A percentile compares a stretch with the other conserved stretches of the same genome.
Conservation (phyloP, 805 yeast genomes). For the Komagataella pastoris region DNA sequence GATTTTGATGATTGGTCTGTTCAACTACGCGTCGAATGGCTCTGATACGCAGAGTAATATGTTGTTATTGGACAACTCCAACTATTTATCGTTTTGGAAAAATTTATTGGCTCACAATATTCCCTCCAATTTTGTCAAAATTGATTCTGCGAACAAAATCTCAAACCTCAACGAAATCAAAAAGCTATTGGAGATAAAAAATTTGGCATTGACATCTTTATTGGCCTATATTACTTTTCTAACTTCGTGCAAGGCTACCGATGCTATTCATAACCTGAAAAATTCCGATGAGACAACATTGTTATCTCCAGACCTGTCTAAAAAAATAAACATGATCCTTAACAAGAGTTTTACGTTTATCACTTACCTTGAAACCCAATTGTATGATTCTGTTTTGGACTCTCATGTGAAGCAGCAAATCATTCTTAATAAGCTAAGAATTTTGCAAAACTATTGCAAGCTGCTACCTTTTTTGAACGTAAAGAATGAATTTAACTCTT, state of each 20-base stretch:
- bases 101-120: conserved; percentile 37
- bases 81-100: conserved; percentile 53
- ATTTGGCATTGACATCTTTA: conserved; percentile 45
- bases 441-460: conserved; percentile 17
- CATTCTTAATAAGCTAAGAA: conserved; percentile 15
- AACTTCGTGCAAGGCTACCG: conserved; percentile 26
- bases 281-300: conserved; percentile 11
- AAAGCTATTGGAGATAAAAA: conserved; percentile 34
- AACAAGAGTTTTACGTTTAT: conserved; percentile 17
- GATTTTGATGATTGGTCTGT: conserved; percentile 49
- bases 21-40: conserved; percentile 29
- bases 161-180: conserved; percentile 18
- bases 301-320: conserved; percentile 19
- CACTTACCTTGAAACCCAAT: conserved; percentile 7
- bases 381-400: background rate
- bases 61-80: conserved; percentile 41
- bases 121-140: conserved; percentile 23
- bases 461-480: conserved; percentile 18
- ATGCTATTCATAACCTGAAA: conserved; percentile 9
- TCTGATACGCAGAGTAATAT: conserved; percentile 28
- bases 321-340: conserved; percentile 16
- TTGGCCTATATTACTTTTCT: conserved; percentile 37
- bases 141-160: conserved; percentile 18
- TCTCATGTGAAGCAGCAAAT: conserved; percentile 10
- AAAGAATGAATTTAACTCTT: conserved; percentile 17